Base-by-base conservation (phyloP, 2,329 filamentous ascomycete species). In the Alternaria sp. region DNA sequence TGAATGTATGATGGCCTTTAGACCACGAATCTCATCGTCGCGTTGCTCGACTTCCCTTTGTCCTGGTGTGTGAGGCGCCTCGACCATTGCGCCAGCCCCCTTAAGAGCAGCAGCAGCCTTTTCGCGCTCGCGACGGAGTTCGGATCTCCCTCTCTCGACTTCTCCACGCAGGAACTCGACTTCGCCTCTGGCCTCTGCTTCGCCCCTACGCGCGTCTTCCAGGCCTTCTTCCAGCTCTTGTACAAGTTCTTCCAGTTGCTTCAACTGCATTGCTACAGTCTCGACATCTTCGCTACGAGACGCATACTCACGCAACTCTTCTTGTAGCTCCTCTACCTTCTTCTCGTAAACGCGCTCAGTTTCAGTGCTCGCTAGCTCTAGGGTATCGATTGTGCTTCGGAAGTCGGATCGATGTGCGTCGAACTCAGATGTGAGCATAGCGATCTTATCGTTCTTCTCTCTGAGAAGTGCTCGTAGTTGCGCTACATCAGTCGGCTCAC, bases 1-100 rank as follows among this genome's bases (percentile, higher is more conserved):
- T 18, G 93, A 97, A 80, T 98, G 94, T 62, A 99, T 98, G 75
- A 99, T 98, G 43, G 95, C 94, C 80, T 98, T 99, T 66, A 99
- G 86, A 47, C 95, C 95, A 63, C 94, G 88, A 73, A 99, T 98
- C 81, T 99, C 95, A 71, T 99, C 95, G 72, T 99, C 94, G 76
- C 96, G 95, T 75, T 96, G 91, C 75, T 96, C 93, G 30, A 98
- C 80, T 65, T 97, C 93, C 77, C 92, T 92, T 43, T 87, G 85
- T 36, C 78, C 75, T 60, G 79, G 75, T 39, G 73, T 78, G 20
- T 73, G 69, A 36, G 78, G 75, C 8, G 71, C 75, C 51, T 83
- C 83, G 3, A 77, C 72, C 44, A 83, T 81, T 9, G 81, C 78
- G 2, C 84, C 82, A 11, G 79, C 82, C 28, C 85, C 85, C 68